phyloP scores from a whole-genome alignment of 768 basidiomycete genomes.

The Auricularia heimuer region DNA sequence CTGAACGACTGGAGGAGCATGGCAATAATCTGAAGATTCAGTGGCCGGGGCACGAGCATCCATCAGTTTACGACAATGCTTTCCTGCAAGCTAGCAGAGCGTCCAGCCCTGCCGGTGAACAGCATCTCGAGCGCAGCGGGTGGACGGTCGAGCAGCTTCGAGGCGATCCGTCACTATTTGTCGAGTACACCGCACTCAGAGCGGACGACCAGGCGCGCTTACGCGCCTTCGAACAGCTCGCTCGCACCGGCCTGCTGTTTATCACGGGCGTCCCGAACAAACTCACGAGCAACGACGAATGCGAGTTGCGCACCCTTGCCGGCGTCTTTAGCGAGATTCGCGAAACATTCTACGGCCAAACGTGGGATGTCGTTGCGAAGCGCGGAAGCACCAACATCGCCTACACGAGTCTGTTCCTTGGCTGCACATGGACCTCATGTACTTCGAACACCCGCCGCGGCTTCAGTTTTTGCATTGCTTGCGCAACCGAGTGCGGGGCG shows the following conservation, averaged over 20 bases:
- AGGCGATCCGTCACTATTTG: conserved; percentile 34
- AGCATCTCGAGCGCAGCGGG: conserved; percentile 15
- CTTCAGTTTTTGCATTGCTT: conserved; percentile 91
- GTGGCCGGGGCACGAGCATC: conserved; percentile 44
- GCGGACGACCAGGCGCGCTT: conserved; percentile 31
- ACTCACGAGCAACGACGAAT: conserved; percentile 47
- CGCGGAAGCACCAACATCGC: conserved; percentile 80
- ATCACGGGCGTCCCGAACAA: conserved; percentile 57
- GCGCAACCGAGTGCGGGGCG: conserved; percentile 74
- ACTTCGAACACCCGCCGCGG: conserved; percentile 83
- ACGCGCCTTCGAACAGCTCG: conserved; percentile 55
- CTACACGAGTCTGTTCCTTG: conserved; percentile 84
- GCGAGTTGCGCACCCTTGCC: conserved; percentile 61
- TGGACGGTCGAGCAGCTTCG: conserved; percentile 41
- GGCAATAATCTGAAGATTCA: conserved; percentile 37
- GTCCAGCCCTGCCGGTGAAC: conserved; percentile 36
- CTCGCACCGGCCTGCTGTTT: conserved; percentile 64
- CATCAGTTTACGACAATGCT: conserved; percentile 39
- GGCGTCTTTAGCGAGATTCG: conserved; percentile 65
- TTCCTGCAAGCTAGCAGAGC: conserved; percentile 45
- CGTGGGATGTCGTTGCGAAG: conserved; percentile 81
- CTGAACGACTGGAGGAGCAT: conserved; percentile 31
- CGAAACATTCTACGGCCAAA: conserved; percentile 78
- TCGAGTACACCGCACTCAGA: conserved; percentile 44
- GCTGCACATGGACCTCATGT: conserved; percentile 89